Evolutionary conservation across 805 yeast species (phyloP), one percentile per base, ranked within the genome.

Genomic region (Blastobotrys muscicola): DNA sequence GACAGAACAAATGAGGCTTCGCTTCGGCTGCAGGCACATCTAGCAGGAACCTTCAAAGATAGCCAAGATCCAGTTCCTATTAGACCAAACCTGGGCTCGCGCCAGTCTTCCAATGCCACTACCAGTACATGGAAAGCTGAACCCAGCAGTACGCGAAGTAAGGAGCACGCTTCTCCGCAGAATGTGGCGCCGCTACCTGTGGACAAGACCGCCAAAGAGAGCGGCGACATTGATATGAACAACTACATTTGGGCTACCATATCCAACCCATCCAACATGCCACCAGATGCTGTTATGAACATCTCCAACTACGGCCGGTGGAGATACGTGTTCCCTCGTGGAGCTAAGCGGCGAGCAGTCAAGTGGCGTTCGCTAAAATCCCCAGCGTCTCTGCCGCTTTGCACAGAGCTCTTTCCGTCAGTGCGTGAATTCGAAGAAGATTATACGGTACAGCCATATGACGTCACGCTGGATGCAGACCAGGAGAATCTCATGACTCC

Each of bases 301-400:
- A 71, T 75, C 44, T 65, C 79, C 7, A 71, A 78, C n/a, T 78
- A 76, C 37, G 90, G 94, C 4, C 74, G 94, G 45, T 92, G 98
- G 98, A 80, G 80, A 44, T 86, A 83, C 61, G 94, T 87, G 1
- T 85, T 85, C 53, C 95, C 97, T 0, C 72, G 74, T 10, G 74
- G 75, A 36, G 77, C 80, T 11, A 76, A 73, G 42, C 68, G 84
- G 43, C 75, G 76, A 52, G 67, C 80, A 11, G 80, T 89, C 41
- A 89, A 89, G 57, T 92, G 99, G 99, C 75, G 85, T 42, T 89
- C 97, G 0, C 70, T 94, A 42, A 81, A 87, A 10, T 78, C 96
- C 0, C 99, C 99, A 0, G 97, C 97, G 0, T 82, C 94, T 5
- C 67, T 92, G 20, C 99, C 99, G 0, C 67, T 85, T 0, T 78